A percentile compares a stretch with the other conserved stretches of the same genome.
Conservation (phyloP, 768 basidiomycete genomes). For the Termitomyces eurrhizus region DNA sequence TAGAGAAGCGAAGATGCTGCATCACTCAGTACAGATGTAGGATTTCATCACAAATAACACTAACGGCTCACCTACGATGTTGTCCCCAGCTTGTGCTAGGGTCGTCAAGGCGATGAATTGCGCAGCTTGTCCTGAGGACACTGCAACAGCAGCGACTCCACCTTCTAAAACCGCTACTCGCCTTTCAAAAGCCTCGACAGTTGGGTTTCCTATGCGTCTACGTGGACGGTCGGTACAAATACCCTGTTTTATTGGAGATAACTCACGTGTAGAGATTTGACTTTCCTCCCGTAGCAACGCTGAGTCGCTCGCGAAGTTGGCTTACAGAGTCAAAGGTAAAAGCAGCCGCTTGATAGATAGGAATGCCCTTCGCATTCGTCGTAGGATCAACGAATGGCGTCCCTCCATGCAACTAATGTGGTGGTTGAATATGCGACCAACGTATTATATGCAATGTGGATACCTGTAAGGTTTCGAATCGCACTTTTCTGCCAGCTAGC, state of each 20-base stretch:
- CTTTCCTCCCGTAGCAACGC: slow-evolving; percentile 2
- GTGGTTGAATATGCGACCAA: background rate
- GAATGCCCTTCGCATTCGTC: slow-evolving; percentile 58
- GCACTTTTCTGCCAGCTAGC: slow-evolving; percentile 28
- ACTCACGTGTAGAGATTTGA: slow-evolving; percentile 9
- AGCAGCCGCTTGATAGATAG: slow-evolving; percentile 55
- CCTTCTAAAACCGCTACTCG: slow-evolving; percentile 64
- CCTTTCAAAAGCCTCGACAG: slow-evolving; percentile 55
- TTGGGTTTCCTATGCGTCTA: slow-evolving; percentile 16
- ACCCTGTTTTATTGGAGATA: background rate
- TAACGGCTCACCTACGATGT: slow-evolving; percentile 45
- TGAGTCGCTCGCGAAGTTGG: slow-evolving; percentile 28
- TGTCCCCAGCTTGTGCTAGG: slow-evolving; percentile 54
- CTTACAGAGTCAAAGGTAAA: slow-evolving; percentile 50
- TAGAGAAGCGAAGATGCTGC: slow-evolving; percentile 8
- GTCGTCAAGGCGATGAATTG: slow-evolving; percentile 57
- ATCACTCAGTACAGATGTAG: background rate
- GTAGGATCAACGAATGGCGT: slow-evolving; percentile 43
- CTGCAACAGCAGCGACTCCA: slow-evolving; percentile 55
- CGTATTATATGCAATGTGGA: background rate
- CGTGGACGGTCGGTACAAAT: background rate
- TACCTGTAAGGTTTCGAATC: slow-evolving; percentile 47
- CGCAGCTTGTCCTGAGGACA: slow-evolving; percentile 58
- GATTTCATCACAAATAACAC: background rate
- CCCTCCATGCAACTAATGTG: slow-evolving; percentile 58